Conservation (phyloP, 2,329 filamentous ascomycete genomes). For the Diaporthe sp. region DNA sequence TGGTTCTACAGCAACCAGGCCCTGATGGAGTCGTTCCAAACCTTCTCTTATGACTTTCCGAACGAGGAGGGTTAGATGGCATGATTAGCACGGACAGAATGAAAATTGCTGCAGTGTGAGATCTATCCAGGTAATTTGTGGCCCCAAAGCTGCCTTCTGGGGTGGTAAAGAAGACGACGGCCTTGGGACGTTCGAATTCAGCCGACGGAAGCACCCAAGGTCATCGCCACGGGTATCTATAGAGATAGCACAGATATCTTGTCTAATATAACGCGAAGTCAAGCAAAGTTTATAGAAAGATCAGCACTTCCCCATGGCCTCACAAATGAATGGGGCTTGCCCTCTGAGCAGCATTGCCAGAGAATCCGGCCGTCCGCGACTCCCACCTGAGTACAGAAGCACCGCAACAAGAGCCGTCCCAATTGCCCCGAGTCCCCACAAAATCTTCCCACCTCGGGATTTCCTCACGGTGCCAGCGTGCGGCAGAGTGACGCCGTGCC, state of each 20-base stretch:
- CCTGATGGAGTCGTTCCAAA: not conserved
- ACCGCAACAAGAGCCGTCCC: not conserved
- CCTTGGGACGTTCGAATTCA: not conserved
- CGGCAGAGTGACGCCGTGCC: not conserved
- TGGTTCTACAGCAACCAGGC: slow-evolving; percentile 2
- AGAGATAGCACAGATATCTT: too few relatives aligned
- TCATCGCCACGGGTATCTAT: too few relatives aligned
- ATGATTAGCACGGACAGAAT: not conserved
- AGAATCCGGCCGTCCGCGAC: not conserved
- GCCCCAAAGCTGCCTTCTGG: not conserved
- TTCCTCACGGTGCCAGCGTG: not conserved
- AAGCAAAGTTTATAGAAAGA: too few relatives aligned
- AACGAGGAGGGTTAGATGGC: not conserved
- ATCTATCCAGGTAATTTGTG: not conserved
- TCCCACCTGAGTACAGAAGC: not conserved
- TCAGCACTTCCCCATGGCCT: too few relatives aligned
- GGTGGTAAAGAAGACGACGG: not conserved
- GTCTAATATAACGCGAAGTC: too few relatives aligned
- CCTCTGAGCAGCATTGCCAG: not conserved
- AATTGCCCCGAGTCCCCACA: not conserved
- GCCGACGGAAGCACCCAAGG: too few relatives aligned
- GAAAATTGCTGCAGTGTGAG: accelerated
- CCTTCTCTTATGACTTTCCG: not conserved
- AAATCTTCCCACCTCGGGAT: not conserved
- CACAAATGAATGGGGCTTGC: too few relatives aligned